Evolutionary conservation across 192 early-diverging fungal species (phyloP).

Genomic region (Coemansia sp.): DNA sequence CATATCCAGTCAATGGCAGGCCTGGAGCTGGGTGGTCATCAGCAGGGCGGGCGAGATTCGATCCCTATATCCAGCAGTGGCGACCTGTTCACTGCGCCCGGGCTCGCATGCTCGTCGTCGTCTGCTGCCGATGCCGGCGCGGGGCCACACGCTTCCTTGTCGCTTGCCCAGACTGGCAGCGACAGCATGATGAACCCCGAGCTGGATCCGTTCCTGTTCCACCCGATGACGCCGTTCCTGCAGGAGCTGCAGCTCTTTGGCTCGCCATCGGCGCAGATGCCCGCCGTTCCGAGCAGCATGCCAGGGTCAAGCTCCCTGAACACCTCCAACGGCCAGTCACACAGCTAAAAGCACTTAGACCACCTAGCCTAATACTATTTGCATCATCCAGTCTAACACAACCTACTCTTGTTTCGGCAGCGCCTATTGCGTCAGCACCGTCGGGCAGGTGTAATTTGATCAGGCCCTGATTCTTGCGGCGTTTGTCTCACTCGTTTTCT

Average conservation of each 20-base stretch:
- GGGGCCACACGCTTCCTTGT: not conserved
- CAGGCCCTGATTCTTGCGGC: too few relatives aligned
- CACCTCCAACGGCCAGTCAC: constrained; percentile 2
- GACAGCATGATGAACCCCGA: constrained; percentile 17
- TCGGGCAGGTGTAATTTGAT: too few relatives aligned
- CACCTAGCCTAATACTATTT: not conserved
- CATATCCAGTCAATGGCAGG: constrained; percentile 18
- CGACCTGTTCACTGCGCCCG: constrained; percentile 38
- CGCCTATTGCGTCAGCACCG: too few relatives aligned
- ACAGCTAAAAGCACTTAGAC: not conserved
- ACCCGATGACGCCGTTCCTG: constrained; percentile 46
- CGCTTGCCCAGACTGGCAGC: not conserved
- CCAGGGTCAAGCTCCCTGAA: not conserved
- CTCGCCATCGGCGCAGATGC: not conserved
- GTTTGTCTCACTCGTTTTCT: too few relatives aligned
- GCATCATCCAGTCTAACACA: too few relatives aligned
- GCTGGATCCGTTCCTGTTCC: constrained; percentile 45
- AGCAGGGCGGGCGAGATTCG: constrained; percentile 25
- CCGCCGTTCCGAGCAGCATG: constrained; percentile 2
- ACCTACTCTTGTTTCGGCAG: not conserved
- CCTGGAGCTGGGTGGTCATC: constrained; percentile 4
- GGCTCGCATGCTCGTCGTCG: not conserved
- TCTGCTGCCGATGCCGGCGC: not conserved
- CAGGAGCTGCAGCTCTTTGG: constrained; percentile 44
- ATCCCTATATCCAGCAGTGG: constrained; percentile 37